Percentiles rank a stretch among this genome's conserved stretches.
phyloP scores from a whole-genome alignment of 306 rosid species.

The Luffa aegyptiaca region DNA sequence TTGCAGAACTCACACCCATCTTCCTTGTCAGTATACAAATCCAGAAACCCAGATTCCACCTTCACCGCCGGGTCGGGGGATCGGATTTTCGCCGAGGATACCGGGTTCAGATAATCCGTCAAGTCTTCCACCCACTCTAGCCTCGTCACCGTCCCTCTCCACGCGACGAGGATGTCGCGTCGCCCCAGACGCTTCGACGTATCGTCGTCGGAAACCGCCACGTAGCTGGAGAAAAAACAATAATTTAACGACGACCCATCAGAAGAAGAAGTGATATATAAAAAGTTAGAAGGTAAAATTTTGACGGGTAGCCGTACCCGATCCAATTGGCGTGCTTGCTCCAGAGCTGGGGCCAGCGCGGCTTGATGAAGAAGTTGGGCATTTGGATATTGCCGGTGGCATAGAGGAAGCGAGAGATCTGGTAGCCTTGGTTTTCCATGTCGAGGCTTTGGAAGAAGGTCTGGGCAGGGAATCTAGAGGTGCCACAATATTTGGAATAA shows the following conservation, averaged over 20 bases:
- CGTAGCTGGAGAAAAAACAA: neutral
- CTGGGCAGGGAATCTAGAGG: slow-evolving; percentile 41
- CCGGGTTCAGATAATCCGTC: slow-evolving; percentile 40
- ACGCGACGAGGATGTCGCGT: slow-evolving; percentile 57
- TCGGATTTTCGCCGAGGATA: slow-evolving; percentile 24
- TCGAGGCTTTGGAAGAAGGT: slow-evolving; percentile 30
- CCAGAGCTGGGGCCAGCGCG: slow-evolving; percentile 73
- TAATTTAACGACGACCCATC: too few species aligned
- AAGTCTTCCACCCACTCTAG: slow-evolving; percentile 66
- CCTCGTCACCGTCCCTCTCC: slow-evolving; percentile 68
- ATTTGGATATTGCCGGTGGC: slow-evolving; percentile 60
- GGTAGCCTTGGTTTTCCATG: slow-evolving; percentile 29
- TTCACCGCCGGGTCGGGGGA: slow-evolving; percentile 48
- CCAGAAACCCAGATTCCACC: slow-evolving; percentile 67
- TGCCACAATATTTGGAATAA: slow-evolving; percentile 70
- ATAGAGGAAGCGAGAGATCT: slow-evolving; percentile 55
- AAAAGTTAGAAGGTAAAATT: too few species aligned
- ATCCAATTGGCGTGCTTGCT: slow-evolving; percentile 74
- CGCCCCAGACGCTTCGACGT: slow-evolving; percentile 34
- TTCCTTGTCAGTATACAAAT: slow-evolving; percentile 60
- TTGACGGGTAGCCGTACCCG: slow-evolving; percentile 31
- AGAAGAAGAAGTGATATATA: too few species aligned
- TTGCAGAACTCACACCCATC: slow-evolving; percentile 34
- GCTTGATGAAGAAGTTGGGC: slow-evolving; percentile 58
- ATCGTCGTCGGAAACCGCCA: slow-evolving; percentile 17